Evolutionary conservation across 768 basidiomycete species (phyloP), one percentile per base, ranked within the genome.

Genomic region (Podaxis carcinomalis): DNA sequence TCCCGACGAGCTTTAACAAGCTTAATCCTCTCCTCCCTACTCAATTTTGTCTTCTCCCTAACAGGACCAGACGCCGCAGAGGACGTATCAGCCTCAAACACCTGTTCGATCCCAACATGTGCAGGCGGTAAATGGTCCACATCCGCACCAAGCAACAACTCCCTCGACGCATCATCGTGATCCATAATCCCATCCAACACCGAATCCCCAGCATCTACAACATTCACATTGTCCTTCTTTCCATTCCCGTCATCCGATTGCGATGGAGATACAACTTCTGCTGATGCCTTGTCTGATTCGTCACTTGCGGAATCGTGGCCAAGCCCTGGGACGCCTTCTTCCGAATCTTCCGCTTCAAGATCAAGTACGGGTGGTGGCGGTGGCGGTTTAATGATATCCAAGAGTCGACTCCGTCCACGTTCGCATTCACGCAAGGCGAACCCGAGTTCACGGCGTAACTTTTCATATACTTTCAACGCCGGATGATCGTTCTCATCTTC

Each of bases 391-490:
- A 90, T 71, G 57, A 88, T 73, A 53, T 84, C 81, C 1, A 87
- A 65, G 35, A 93, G 74, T 16, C 81, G 80, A 42, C 84, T 87
- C 16, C 88, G 77, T 0, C 92, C 92, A 6, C 92, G 82, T 71
- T 93, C 92, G 68, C 90, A 93, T 67, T 93, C 92, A 5, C 91
- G 76, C 32, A 93, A 73, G 0, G 90, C 92, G 23, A 88, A 72
- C 6, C 92, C 92, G 6, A 94, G 80, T 66, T 93, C 90, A 4
- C 85, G 80, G 10, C 92, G 81, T 14, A 93, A 77, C 0, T 86
- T 77, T 59, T 93, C 92, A 68, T 92, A 93, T 5, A 89, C 86
- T 54, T 80, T 82, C 32, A 93, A 64, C 1, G 88, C 85, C 1
- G 80, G 79, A 56, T 79, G 75, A 16, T 79, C 64, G 4, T 69